A percentile compares a stretch with the other conserved stretches of the same genome.
These are phyloP conservation scores for Neoscytalidium dimidiatum DNA, from an alignment of 2,329 filamentous ascomycete species.

Conservation along the genomic window DNA sequence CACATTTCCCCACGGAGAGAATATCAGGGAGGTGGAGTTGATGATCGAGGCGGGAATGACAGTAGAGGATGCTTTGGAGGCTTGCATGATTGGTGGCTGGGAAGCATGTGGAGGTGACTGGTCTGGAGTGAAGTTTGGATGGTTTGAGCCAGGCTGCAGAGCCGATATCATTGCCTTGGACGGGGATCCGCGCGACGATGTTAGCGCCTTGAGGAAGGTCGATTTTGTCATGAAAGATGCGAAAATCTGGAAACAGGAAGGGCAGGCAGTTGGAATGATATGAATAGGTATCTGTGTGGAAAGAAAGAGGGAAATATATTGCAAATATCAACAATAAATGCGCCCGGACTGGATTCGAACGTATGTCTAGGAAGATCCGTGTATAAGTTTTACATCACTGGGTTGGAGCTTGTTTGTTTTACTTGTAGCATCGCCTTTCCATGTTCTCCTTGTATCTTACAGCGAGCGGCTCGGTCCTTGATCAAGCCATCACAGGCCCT, in stretches of 20 bases:
- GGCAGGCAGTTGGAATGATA: slow-evolving; percentile 19
- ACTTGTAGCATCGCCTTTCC: no score
- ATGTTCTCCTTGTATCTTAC: no score
- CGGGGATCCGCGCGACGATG: slow-evolving; percentile 46
- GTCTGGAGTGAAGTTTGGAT: slow-evolving; percentile 56
- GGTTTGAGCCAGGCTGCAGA: slow-evolving; percentile 50
- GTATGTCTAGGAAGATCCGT: no score
- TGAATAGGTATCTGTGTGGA: neutral
- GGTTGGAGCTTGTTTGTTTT: no score
- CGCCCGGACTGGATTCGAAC: no score
- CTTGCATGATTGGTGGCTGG: slow-evolving; percentile 57
- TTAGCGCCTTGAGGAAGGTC: slow-evolving; percentile 48
- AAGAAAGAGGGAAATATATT: no score
- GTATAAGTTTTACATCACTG: no score
- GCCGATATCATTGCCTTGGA: slow-evolving; percentile 57
- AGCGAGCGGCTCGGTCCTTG: no score
- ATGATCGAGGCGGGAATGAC: slow-evolving; percentile 55
- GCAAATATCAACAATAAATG: no score
- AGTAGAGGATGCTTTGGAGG: slow-evolving; percentile 52
- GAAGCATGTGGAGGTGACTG: slow-evolving; percentile 56
- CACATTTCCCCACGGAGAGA: slow-evolving; percentile 55
- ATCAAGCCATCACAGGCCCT: neutral
- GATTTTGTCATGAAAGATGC: slow-evolving; percentile 62
- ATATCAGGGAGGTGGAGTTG: slow-evolving; percentile 57
- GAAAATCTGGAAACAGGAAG: slow-evolving; percentile 48